Base-by-base conservation (phyloP, 768 basidiomycete species). In the Boletales sp. region DNA sequence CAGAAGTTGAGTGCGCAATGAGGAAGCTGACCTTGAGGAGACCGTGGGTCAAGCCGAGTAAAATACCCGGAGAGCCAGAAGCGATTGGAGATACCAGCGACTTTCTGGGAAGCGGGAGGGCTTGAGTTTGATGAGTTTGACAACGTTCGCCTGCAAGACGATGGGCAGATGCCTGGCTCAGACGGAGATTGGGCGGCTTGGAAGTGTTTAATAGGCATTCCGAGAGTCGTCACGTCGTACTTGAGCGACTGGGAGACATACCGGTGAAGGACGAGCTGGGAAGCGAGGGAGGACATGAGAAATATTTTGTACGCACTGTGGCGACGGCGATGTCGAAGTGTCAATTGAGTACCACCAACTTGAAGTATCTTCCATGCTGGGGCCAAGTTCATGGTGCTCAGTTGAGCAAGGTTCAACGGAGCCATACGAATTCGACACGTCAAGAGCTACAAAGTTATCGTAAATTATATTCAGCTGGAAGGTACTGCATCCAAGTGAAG, bases 151-250 rank as follows among this genome's bases (percentile, higher is more conserved):
- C 86, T 88, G 59, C 18, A 21, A 32, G 37, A 42, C 33, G 41
- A 34, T 13, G 2, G 32, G 5, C 11, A 14, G 13, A 9, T 17
- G n/a, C 77, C 70, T 2, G 83, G 57, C 49, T 83, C 78, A 7
- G 76, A 75, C 5, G 80, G 54, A 1, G 78, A 64, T 21, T 83
- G 69, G 31, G 91, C 94, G 1, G 91, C 83, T 66, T 98, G 95
- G 8, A 94, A 74, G 70, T 96, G 92, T 64, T 98, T 96, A 55
- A 94, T 59, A 8, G 94, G 93, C 70, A 97, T 95, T 58, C 93
- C 92, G 46, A 99, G 74, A 13, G 90, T 96, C 0, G 91, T 93
- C 17, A 78, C 77, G 41, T 84, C 79, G 44, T 88, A 82, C 64
- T 86, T 90, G 65, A 97, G 73, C 21, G 80, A 70, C 54, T 86